A percentile compares a stretch with the other conserved stretches of the same genome.
These are phyloP conservation scores for Trametes pubescens DNA, from an alignment of 1,284 basidiomycete species.

Conservation along the genomic window DNA sequence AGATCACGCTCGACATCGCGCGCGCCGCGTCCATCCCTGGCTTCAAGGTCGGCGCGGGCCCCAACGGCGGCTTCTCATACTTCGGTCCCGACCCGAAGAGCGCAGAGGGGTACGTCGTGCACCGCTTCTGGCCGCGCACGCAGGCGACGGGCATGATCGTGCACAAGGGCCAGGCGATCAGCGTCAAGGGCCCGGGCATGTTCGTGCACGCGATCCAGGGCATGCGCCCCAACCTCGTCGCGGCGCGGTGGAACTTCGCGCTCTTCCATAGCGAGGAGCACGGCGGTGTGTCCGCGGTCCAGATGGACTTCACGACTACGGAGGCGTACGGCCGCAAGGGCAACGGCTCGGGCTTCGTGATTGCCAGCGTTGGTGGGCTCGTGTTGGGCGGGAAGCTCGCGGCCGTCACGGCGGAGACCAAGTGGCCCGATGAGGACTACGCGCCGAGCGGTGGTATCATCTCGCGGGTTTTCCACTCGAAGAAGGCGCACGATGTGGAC, in stretches of 20 bases:
- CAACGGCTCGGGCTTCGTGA: slow-evolving; percentile 79
- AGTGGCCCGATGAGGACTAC: slow-evolving; percentile 66
- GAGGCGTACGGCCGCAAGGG: slow-evolving; percentile 80
- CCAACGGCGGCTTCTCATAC: slow-evolving; percentile 89
- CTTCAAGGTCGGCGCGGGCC: slow-evolving; percentile 92
- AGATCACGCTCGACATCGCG: slow-evolving; percentile 79
- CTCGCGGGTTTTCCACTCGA: slow-evolving; percentile 76
- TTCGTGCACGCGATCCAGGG: slow-evolving; percentile 98
- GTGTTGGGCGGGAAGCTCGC: slow-evolving; percentile 82
- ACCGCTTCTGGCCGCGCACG: slow-evolving; percentile 91
- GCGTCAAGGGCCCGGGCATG: slow-evolving; percentile 85
- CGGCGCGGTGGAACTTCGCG: slow-evolving; percentile 95
- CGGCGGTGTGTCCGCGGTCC: slow-evolving; percentile 85
- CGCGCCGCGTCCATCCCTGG: slow-evolving; percentile 81
- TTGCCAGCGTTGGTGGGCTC: slow-evolving; percentile 86
- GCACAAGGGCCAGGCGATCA: slow-evolving; percentile 71
- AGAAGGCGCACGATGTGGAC: slow-evolving; percentile 67
- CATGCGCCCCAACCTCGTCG: slow-evolving; percentile 96
- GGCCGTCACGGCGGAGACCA: slow-evolving; percentile 76
- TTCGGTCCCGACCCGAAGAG: slow-evolving; percentile 82
- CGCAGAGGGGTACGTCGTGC: slow-evolving; percentile 89
- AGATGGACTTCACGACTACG: slow-evolving; percentile 97
- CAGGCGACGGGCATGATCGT: slow-evolving; percentile 77
- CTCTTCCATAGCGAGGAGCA: slow-evolving; percentile 81
- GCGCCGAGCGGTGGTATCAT: slow-evolving; percentile 56